phyloP scores from a whole-genome alignment of 169 alveolate genomes.

The Plasmodium coatneyi region DNA sequence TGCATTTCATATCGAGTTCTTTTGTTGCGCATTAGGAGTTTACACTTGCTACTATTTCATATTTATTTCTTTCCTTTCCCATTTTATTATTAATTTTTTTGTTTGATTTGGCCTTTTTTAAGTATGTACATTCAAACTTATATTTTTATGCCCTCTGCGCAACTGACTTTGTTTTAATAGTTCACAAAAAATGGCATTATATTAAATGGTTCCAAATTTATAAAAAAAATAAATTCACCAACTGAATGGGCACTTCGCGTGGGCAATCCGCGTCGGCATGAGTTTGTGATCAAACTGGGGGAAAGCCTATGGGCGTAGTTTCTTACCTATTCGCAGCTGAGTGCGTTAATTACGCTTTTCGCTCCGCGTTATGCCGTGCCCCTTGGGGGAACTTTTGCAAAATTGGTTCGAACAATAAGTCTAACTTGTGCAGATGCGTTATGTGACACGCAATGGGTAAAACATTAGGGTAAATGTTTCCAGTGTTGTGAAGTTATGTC shows the following conservation, averaged over 20 bases:
- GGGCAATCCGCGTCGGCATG: not conserved
- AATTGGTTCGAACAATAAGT: not conserved
- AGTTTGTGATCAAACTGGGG: not conserved
- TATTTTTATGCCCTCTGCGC: not conserved
- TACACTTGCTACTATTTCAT: not conserved
- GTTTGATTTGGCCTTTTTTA: not conserved
- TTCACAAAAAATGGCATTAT: not conserved
- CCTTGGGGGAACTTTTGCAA: not conserved
- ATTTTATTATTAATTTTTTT: not conserved
- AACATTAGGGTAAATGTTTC: not conserved
- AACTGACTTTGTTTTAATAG: not conserved
- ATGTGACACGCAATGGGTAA: not conserved
- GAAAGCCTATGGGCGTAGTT: not conserved
- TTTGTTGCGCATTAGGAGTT: not conserved
- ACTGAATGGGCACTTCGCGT: not conserved
- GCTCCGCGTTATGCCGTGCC: not conserved
- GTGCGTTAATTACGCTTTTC: not conserved
- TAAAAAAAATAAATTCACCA: not conserved
- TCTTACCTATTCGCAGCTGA: not conserved
- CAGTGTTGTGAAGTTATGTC: not conserved
- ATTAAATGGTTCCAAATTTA: not conserved
- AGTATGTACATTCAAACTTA: not conserved
- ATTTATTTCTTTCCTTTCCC: not conserved
- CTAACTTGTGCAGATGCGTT: not conserved
- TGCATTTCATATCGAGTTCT: not conserved